Conservation (phyloP, 805 yeast species). For the Tetrapisispora nanseiensis region DNA sequence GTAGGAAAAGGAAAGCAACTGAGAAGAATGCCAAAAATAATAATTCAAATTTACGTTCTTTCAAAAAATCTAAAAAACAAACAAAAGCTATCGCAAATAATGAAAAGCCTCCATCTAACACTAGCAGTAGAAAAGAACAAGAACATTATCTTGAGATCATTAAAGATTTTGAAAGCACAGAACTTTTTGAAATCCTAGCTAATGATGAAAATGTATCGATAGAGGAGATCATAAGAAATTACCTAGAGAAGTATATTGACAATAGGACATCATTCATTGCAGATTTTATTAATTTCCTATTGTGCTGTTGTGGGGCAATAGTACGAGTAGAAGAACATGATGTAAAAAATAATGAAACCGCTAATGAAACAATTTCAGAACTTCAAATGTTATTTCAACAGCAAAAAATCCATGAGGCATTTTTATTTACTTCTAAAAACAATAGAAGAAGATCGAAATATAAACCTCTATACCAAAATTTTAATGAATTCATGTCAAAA, state of each 20-base stretch:
- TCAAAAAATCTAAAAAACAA: slow-evolving; percentile 6
- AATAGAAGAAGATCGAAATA: slow-evolving; percentile 33
- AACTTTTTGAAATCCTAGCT: slow-evolving; percentile 41
- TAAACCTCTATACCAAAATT: slow-evolving; percentile 42
- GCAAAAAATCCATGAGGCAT: slow-evolving; percentile 61
- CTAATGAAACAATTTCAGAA: slow-evolving; percentile 65
- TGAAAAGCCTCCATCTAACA: not conserved
- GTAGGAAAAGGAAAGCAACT: slow-evolving; percentile 11
- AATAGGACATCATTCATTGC: slow-evolving; percentile 42
- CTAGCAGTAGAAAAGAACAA: slow-evolving; percentile 17
- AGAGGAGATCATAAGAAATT: slow-evolving; percentile 42
- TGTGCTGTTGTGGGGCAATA: slow-evolving; percentile 65
- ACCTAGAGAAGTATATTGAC: slow-evolving; percentile 45
- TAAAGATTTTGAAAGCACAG: slow-evolving; percentile 38
- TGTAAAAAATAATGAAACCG: slow-evolving; percentile 56
- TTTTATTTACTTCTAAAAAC: slow-evolving; percentile 45
- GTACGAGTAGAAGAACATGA: slow-evolving; percentile 66
- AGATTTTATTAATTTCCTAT: slow-evolving; percentile 54
- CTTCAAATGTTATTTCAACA: slow-evolving; percentile 50
- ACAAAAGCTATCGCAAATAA: not conserved
- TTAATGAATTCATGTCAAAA: slow-evolving; percentile 44
- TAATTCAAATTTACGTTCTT: not conserved
- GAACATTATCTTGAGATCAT: slow-evolving; percentile 30
- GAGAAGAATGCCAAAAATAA: not conserved
- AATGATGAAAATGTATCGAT: slow-evolving; percentile 41